Evolutionary conservation across 805 yeast genomes (phyloP).

Genomic region (Yarrowia divulgata): DNA sequence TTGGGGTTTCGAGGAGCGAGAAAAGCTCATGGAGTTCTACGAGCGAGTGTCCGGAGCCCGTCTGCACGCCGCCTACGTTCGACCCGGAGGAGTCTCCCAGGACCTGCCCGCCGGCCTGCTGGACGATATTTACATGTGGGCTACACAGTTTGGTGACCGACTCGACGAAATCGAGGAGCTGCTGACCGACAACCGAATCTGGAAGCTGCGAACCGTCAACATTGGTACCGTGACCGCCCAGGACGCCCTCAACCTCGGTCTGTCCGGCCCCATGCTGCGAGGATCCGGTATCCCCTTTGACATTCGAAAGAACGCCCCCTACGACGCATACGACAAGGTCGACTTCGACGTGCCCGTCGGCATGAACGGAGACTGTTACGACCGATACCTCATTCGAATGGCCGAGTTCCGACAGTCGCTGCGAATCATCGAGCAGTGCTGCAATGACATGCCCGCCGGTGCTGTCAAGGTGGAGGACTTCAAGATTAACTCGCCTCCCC

Average conservation of each 20-base stretch:
- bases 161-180: slow-evolving; percentile 89
- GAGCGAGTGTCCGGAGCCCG: slow-evolving; percentile 92
- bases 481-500: slow-evolving; percentile 83
- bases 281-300: slow-evolving; percentile 91
- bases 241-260: slow-evolving; percentile 80
- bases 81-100: slow-evolving; percentile 93
- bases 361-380: slow-evolving; percentile 87
- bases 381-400: slow-evolving; percentile 87
- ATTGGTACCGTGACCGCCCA: slow-evolving; percentile 85
- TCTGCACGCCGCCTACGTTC: slow-evolving; percentile 83
- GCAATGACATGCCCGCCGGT: slow-evolving; percentile 90
- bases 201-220: slow-evolving; percentile 85
- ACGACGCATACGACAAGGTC: slow-evolving; percentile 85
- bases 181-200: slow-evolving; percentile 87
- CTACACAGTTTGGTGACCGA: slow-evolving; percentile 93
- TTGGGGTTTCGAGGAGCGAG: slow-evolving; percentile 95
- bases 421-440: slow-evolving; percentile 87
- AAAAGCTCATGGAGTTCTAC: slow-evolving; percentile 89
- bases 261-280: slow-evolving; percentile 88
- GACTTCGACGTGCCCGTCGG: slow-evolving; percentile 91
- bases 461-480: slow-evolving; percentile 90
- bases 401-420: slow-evolving; percentile 90
- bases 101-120: slow-evolving; percentile 85
- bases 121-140: slow-evolving; percentile 95
- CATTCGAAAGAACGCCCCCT: slow-evolving; percentile 84